These are phyloP conservation scores for Brassica juncea DNA, from an alignment of 345 rosid species.

Conservation along the genomic window DNA sequence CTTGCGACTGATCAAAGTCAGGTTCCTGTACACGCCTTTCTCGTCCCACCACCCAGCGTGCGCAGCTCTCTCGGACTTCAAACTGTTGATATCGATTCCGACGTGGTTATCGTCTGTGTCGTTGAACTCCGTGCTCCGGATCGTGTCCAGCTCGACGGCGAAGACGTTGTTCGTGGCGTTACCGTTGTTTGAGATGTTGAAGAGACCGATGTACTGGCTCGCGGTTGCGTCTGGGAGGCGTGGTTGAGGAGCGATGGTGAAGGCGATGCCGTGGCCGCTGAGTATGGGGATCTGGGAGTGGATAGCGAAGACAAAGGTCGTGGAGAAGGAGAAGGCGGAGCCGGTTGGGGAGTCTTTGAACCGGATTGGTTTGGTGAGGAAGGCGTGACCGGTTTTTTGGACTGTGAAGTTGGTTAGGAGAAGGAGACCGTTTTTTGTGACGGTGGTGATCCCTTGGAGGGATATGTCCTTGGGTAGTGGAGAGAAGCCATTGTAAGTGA, in stretches of 20 bases:
- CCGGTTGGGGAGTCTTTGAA: conserved; percentile 57
- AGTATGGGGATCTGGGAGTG: conserved; percentile 67
- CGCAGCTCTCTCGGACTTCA: conserved; percentile 53
- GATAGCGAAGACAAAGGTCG: conserved; percentile 69
- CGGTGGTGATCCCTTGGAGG: conserved; percentile 54
- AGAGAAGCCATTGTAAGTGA: conserved; percentile 23
- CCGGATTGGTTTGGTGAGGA: conserved; percentile 54
- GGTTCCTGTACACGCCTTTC: conserved; percentile 40
- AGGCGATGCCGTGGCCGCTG: conserved; percentile 90
- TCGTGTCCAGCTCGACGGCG: conserved; percentile 85
- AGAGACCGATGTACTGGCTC: conserved; percentile 78
- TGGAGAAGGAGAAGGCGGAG: conserved; percentile 66
- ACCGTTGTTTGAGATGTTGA: conserved; percentile 57
- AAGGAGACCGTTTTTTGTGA: conserved; percentile 61
- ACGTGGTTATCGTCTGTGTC: conserved; percentile 81
- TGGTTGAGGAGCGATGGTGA: conserved; percentile 56
- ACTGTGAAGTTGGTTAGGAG: conserved; percentile 57
- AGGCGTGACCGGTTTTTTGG: conserved; percentile 71
- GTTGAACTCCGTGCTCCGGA: conserved; percentile 68
- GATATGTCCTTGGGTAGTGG: conserved; percentile 39
- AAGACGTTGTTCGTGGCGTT: conserved; percentile 59
- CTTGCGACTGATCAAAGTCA: conserved; percentile 62
- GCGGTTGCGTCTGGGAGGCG: conserved; percentile 47
- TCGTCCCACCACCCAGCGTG: conserved; percentile 52
- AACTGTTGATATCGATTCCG: conserved; percentile 73